phyloP scores from a whole-genome alignment of 2,329 filamentous ascomycete genomes.

The Leptographium radiaticola region DNA sequence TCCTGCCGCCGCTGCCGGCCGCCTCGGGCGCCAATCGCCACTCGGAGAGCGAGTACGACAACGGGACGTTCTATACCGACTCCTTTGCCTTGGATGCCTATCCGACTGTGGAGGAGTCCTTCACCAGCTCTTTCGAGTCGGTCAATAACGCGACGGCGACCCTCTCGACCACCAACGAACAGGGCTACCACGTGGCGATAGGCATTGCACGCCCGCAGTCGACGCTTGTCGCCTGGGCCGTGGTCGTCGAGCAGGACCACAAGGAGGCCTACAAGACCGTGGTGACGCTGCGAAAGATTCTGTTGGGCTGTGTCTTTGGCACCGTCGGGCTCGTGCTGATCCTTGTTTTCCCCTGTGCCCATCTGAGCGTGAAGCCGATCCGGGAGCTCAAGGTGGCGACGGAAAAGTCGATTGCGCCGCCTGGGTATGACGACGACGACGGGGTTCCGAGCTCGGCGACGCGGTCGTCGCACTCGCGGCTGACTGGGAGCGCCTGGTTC shows the following conservation, averaged over 20 bases:
- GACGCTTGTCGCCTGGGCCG: slow-evolving; percentile 63
- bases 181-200: slow-evolving; percentile 57
- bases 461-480: slow-evolving; percentile 27
- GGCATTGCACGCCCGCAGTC: slow-evolving; percentile 63
- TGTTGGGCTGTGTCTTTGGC: slow-evolving; percentile 75
- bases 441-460: slow-evolving; percentile 28
- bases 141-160: slow-evolving; percentile 57
- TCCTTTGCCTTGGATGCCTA: slow-evolving; percentile 50
- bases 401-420: slow-evolving; percentile 55
- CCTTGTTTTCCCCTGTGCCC: slow-evolving; percentile 64
- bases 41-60: slow-evolving; percentile 24
- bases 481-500: slow-evolving; percentile 30
- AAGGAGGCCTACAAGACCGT: slow-evolving; percentile 68
- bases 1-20: slow-evolving; percentile 39
- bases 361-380: slow-evolving; percentile 72
- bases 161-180: slow-evolving; percentile 61
- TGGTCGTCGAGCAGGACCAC: slow-evolving; percentile 66
- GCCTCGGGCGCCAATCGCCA: slow-evolving; percentile 34
- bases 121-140: slow-evolving; percentile 33
- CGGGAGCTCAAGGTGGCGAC: slow-evolving; percentile 63
- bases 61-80: slow-evolving; percentile 25
- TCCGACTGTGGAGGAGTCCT: slow-evolving; percentile 47
- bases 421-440: slow-evolving; percentile 44
- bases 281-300: slow-evolving; percentile 58
- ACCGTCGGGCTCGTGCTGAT: slow-evolving; percentile 62